Percentiles rank a stretch among this genome's conserved stretches.
Conservation (phyloP, 31 red algal genomes). For the Odonthalia washingtoniensis region DNA sequence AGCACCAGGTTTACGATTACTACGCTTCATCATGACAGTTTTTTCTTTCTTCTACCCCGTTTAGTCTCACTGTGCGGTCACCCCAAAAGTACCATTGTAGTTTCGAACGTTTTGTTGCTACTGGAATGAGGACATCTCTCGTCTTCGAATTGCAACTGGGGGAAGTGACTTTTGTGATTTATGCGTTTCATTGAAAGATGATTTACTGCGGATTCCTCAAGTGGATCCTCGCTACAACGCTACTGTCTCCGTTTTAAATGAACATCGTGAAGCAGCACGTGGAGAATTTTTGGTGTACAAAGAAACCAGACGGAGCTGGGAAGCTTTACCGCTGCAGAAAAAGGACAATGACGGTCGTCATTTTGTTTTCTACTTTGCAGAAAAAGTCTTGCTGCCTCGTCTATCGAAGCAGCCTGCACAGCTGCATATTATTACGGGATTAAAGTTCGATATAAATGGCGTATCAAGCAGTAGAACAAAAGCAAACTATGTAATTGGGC, state of each 20-base stretch:
- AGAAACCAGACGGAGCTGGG: no score
- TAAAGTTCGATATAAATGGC: conserved; percentile 31
- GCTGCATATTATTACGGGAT: not conserved
- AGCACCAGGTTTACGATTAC: no score
- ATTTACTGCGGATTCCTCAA: no score
- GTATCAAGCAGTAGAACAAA: not conserved
- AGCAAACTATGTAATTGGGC: conserved; percentile 2
- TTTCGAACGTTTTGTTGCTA: not conserved
- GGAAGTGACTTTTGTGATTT: not conserved
- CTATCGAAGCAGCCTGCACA: not conserved
- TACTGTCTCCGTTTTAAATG: no score
- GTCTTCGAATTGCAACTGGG: not conserved
- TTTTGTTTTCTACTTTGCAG: conserved; percentile 15
- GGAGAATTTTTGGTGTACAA: no score
- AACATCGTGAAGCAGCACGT: no score
- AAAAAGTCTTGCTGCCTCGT: not conserved
- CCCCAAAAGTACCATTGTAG: not conserved
- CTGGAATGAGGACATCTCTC: not conserved
- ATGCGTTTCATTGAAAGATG: not conserved
- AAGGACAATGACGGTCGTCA: no score
- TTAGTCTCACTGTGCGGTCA: no score
- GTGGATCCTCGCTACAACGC: no score
- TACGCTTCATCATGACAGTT: no score
- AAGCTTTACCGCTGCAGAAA: no score
- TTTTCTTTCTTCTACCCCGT: no score